These are phyloP conservation scores for Xylaria longipes DNA, from an alignment of 495 filamentous ascomycete species.

Conservation along the genomic window DNA sequence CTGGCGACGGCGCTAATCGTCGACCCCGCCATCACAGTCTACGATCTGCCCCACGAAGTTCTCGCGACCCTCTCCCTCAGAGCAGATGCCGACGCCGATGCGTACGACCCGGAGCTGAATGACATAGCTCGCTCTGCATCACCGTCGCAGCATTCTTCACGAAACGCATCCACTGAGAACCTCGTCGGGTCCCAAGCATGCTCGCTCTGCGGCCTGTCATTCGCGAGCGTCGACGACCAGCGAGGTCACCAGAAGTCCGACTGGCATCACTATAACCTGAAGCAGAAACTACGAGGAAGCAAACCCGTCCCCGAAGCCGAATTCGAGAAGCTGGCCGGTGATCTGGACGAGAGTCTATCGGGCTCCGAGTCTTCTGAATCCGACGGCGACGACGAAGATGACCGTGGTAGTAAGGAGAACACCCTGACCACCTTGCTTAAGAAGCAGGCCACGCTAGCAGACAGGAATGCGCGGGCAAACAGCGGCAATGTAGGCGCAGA, in stretches of 20 bases:
- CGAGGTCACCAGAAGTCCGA: slow-evolving; percentile 88
- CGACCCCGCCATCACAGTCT: slow-evolving; percentile 62
- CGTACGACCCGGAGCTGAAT: slow-evolving; percentile 36
- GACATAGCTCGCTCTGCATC: slow-evolving; percentile 27
- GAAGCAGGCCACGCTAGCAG: slow-evolving; percentile 77
- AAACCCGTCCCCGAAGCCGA: slow-evolving; percentile 74
- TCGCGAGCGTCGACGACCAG: slow-evolving; percentile 78
- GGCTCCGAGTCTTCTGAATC: slow-evolving; percentile 68
- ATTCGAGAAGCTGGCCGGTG: slow-evolving; percentile 82
- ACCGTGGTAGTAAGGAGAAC: slow-evolving; percentile 53
- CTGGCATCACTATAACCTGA: slow-evolving; percentile 91
- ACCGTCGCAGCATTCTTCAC: slow-evolving; percentile 48
- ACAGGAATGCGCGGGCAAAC: slow-evolving; percentile 35
- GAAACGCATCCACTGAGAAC: slow-evolving; percentile 33
- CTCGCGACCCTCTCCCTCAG: slow-evolving; percentile 72
- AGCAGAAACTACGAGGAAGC: slow-evolving; percentile 78
- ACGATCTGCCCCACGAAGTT: slow-evolving; percentile 82
- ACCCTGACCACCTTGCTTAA: slow-evolving; percentile 76
- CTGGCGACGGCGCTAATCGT: slow-evolving; percentile 23
- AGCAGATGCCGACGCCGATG: slow-evolving; percentile 45
- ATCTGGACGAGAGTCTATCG: slow-evolving; percentile 89
- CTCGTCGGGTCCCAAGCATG: slow-evolving; percentile 75
- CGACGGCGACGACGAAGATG: slow-evolving; percentile 59
- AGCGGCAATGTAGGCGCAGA: slow-evolving; percentile 34
- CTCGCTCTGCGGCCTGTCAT: slow-evolving; percentile 76